Conservation (phyloP, 2,329 filamentous ascomycete species). For the Dothideomycetes sp. region DNA sequence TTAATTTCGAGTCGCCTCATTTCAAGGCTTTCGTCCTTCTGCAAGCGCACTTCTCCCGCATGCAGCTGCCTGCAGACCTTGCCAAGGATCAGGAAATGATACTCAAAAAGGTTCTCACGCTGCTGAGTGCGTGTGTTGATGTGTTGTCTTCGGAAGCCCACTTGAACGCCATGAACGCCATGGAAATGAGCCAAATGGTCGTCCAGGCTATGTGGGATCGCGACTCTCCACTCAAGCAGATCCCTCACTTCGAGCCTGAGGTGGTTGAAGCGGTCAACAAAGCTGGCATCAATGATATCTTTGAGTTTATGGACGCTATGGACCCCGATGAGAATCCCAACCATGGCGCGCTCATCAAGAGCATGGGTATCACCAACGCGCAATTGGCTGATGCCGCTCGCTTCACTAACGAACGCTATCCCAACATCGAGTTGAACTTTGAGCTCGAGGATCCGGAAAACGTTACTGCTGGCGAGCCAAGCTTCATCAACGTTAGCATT, state of each 20-base stretch:
- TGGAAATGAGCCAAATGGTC: constrained; percentile 99
- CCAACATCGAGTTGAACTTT: constrained; percentile 86
- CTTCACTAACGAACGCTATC: constrained; percentile 95
- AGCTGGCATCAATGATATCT: constrained; percentile 80
- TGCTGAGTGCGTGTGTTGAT: constrained; percentile 87
- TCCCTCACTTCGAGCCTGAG: constrained; percentile 82
- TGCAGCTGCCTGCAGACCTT: constrained; percentile 91
- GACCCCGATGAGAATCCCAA: constrained; percentile 85
- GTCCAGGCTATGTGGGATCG: constrained; percentile 99
- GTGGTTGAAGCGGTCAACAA: constrained; percentile 75
- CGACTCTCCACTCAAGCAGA: constrained; percentile 93
- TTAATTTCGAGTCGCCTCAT: constrained; percentile 82
- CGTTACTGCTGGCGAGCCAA: constrained; percentile 69
- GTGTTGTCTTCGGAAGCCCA: constrained; percentile 93
- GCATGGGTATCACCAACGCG: constrained; percentile 66
- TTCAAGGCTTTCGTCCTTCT: constrained; percentile 98
- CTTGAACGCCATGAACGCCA: constrained; percentile 93
- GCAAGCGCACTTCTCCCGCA: constrained; percentile 93
- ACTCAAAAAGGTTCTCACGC: constrained; percentile 71
- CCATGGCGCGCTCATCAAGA: constrained; percentile 67
- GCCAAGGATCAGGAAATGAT: constrained; percentile 92
- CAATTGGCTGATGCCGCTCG: constrained; percentile 83
- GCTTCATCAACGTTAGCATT: constrained; percentile 75
- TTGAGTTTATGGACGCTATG: constrained; percentile 99
- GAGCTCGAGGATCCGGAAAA: constrained; percentile 72